A percentile compares a stretch with the other conserved stretches of the same genome.
These are phyloP conservation scores for Chaetomium tenue DNA, from an alignment of 495 filamentous ascomycete genomes.

Conservation along the genomic window DNA sequence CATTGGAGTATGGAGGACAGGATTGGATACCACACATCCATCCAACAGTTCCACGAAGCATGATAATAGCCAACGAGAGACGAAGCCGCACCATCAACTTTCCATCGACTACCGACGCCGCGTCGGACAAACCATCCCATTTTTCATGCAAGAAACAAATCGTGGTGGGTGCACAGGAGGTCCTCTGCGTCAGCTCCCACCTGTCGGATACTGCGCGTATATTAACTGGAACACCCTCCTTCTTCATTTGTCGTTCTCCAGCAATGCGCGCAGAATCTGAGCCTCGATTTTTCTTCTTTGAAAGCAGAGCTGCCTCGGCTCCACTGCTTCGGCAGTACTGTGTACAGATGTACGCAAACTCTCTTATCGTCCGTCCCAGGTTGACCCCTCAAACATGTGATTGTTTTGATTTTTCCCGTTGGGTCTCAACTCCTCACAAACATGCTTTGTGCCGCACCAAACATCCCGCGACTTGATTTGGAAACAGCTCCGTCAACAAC, in stretches of 20 bases:
- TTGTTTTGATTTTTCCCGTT: background rate
- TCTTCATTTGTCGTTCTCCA: background rate
- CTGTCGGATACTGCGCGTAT: background rate
- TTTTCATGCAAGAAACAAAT: background rate
- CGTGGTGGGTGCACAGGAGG: background rate
- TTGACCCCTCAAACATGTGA: background rate
- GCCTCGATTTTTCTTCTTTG: background rate
- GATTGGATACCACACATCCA: background rate
- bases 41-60: background rate
- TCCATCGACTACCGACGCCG: background rate
- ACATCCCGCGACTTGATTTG: background rate
- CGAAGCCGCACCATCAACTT: background rate
- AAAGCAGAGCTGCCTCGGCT: background rate
- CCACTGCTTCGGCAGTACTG: background rate
- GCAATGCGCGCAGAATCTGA: background rate
- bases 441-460: background rate
- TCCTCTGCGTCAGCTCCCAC: background rate
- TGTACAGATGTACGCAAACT: too few species aligned
- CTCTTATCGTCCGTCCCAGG: too few species aligned
- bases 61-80: background rate
- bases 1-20: background rate
- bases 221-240: background rate
- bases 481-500: background rate
- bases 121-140: background rate
- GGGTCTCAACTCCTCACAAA: background rate